Percentiles rank a stretch among this genome's conserved stretches.
These are phyloP conservation scores for Globisporangium uncinulatum DNA, from an alignment of 352 stramenopile species.

Conservation along the genomic window DNA sequence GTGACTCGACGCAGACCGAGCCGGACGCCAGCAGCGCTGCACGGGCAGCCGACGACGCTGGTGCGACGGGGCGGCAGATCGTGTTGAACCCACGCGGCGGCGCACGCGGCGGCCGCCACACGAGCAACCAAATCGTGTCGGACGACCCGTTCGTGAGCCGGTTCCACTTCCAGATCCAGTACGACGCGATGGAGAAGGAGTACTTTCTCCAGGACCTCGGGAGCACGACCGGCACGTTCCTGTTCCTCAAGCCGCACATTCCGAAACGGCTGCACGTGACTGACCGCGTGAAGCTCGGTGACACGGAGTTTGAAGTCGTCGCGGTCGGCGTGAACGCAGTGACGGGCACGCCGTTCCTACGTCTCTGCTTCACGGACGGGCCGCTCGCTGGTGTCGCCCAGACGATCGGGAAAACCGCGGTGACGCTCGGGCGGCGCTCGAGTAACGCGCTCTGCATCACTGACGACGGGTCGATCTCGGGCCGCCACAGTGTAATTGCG, in stretches of 20 bases:
- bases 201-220: slow-evolving; percentile 80
- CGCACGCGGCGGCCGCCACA: slow-evolving; percentile 58
- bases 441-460: slow-evolving; percentile 80
- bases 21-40: background rate
- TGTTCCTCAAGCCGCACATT: slow-evolving; percentile 68
- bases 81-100: slow-evolving; percentile 58
- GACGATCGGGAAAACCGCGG: slow-evolving; percentile 67
- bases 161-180: slow-evolving; percentile 76
- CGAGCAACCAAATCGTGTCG: slow-evolving; percentile 83
- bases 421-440: slow-evolving; percentile 67
- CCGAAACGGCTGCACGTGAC: slow-evolving; percentile 65
- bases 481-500: slow-evolving; percentile 62
- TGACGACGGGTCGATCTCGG: slow-evolving; percentile 78
- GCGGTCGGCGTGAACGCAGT: slow-evolving; percentile 61
- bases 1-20: slow-evolving; percentile 9
- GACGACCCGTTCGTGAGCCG: slow-evolving; percentile 82
- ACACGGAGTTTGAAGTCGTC: slow-evolving; percentile 79
- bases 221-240: slow-evolving; percentile 74
- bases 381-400: slow-evolving; percentile 62
- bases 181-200: slow-evolving; percentile 77
- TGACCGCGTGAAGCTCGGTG: slow-evolving; percentile 70
- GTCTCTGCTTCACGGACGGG: slow-evolving; percentile 72
- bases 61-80: slow-evolving; percentile 32
- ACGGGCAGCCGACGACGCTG: too few relatives aligned
- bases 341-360: slow-evolving; percentile 67